Evolutionary conservation across 352 stramenopile species (phyloP).

Genomic region (Globisporangium perplexum): DNA sequence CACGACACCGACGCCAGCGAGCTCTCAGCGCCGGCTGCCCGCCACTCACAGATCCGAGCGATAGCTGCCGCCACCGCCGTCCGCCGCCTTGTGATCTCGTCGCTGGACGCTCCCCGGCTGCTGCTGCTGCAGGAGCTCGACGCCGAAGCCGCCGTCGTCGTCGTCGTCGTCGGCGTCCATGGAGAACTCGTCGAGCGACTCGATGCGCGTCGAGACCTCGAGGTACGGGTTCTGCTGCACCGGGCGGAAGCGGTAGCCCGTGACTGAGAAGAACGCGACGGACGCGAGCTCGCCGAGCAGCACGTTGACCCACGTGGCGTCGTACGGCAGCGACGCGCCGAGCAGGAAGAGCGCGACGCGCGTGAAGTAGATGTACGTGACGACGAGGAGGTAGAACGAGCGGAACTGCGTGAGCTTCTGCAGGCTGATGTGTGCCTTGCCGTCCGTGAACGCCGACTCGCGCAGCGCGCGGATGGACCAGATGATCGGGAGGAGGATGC

Average conservation of each 20-base stretch:
- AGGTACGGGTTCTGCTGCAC: slow-evolving; percentile 91
- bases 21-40: too few species aligned
- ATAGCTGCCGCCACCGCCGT: neutral
- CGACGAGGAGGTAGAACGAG: slow-evolving; percentile 95
- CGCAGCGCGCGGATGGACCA: slow-evolving; percentile 90
- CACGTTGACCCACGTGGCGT: slow-evolving; percentile 70
- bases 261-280: slow-evolving; percentile 90
- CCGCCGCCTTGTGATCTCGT: neutral
- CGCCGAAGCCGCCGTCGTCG: slow-evolving; percentile 17
- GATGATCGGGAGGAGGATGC: slow-evolving; percentile 96
- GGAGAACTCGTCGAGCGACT: slow-evolving; percentile 72
- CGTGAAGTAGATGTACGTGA: slow-evolving; percentile 98
- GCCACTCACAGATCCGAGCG: slow-evolving; percentile 2
- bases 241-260: slow-evolving; percentile 91
- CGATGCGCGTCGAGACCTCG: slow-evolving; percentile 62
- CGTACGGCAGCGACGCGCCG: slow-evolving; percentile 88
- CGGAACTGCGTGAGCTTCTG: slow-evolving; percentile 95
- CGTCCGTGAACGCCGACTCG: slow-evolving; percentile 77
- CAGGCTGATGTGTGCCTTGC: slow-evolving; percentile 85
- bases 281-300: slow-evolving; percentile 74
- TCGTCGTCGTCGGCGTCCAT: slow-evolving; percentile 36
- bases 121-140: slow-evolving; percentile 29
- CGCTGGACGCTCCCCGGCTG: slow-evolving; percentile 6
- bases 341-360: slow-evolving; percentile 95
- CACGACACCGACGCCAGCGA: too few species aligned